phyloP scores from a whole-genome alignment of 2,329 filamentous ascomycete genomes.

The Zymoseptoria tritici region DNA sequence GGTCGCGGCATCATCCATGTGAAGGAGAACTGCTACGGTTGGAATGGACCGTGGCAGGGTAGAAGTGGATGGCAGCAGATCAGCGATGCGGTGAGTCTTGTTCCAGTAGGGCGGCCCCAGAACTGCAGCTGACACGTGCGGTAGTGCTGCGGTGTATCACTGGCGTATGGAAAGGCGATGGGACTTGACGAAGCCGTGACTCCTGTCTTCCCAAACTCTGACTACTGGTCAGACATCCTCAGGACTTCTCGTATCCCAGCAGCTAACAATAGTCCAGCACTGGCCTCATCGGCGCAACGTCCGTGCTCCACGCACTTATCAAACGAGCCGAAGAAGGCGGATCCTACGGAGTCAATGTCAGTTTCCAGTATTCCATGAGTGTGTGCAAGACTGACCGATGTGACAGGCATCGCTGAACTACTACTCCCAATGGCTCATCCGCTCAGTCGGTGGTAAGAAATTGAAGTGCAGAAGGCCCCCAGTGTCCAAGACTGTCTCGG shows the following conservation, averaged over 20 bases:
- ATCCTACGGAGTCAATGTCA: constrained; percentile 18
- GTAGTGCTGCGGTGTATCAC: constrained; percentile 7
- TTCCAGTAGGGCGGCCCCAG: not conserved
- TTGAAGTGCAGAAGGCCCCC: no score
- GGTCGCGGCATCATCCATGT: constrained; percentile 41
- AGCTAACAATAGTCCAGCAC: constrained; percentile 11
- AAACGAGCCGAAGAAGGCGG: constrained; percentile 20
- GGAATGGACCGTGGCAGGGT: constrained; percentile 41
- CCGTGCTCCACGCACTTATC: constrained; percentile 20
- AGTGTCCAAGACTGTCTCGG: no score
- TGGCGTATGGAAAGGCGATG: constrained; percentile 12
- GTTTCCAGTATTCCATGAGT: not conserved
- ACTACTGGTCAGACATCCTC: constrained; percentile 15
- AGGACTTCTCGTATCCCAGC: not conserved
- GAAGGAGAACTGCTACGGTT: constrained; percentile 49
- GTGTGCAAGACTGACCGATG: not conserved
- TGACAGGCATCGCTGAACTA: constrained; percentile 15
- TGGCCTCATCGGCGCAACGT: constrained; percentile 16
- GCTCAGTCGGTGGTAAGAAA: constrained; percentile 20
- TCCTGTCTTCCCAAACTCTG: constrained; percentile 19
- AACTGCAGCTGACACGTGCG: not conserved
- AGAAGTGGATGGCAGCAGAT: constrained; percentile 50
- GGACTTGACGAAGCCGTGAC: constrained; percentile 18
- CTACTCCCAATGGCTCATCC: constrained; percentile 25
- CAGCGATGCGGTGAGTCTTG: constrained; percentile 34